Conservation (phyloP, 2,329 filamentous ascomycete genomes). For the Aspergillus carbonarius region DNA sequence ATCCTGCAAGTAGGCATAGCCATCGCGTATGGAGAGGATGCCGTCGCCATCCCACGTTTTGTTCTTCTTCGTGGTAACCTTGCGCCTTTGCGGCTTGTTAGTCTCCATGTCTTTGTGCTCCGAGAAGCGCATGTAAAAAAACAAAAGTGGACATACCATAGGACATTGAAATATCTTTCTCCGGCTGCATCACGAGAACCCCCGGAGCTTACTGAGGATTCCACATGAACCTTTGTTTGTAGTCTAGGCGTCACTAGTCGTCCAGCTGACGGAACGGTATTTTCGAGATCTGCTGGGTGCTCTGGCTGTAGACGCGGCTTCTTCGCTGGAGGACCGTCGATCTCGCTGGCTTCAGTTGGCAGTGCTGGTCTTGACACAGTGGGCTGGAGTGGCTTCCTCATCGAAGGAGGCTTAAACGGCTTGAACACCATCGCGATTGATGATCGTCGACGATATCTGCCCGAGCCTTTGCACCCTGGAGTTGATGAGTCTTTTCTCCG, state of each 20-base stretch:
- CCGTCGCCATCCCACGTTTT: conserved; percentile 78
- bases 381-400: conserved; percentile 31
- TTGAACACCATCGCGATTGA: conserved; percentile 42
- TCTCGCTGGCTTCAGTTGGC: conserved; percentile 9
- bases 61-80: conserved; percentile 69
- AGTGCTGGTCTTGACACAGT: background rate
- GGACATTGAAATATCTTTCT: conserved; percentile 48
- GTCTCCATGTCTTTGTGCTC: background rate
- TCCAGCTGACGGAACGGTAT: conserved; percentile 10
- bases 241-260: conserved; percentile 32
- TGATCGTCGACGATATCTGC: conserved; percentile 1
- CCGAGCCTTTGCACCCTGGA: background rate
- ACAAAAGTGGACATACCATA: conserved; percentile 40
- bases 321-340: conserved; percentile 31
- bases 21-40: conserved; percentile 57
- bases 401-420: conserved; percentile 47
- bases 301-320: conserved; percentile 36
- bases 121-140: background rate
- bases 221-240: conserved; percentile 29
- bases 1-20: conserved; percentile 62
- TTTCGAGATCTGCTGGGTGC: conserved; percentile 6
- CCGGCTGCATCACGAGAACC: conserved; percentile 13
- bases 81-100: conserved; percentile 53
- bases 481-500: background rate
- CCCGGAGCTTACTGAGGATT: conserved; percentile 2